Evolutionary conservation across 2,329 filamentous ascomycete species (phyloP), one percentile per base, ranked within the genome.

Genomic region (Fragosphaeria purpurea): DNA sequence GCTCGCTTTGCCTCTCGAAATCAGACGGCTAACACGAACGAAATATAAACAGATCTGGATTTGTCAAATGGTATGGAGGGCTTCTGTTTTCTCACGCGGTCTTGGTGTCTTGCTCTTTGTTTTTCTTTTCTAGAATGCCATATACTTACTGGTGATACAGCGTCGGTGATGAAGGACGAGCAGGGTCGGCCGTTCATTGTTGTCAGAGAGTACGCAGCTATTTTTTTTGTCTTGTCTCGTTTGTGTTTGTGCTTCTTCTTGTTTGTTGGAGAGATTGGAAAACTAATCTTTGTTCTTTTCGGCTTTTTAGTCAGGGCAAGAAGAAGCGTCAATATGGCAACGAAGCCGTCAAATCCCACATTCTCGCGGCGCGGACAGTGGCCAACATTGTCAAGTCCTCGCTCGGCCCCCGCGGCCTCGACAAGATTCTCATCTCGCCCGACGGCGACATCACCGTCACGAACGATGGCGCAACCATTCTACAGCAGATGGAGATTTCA

Each of bases 391-490:
- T 98, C 71, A 96, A 95, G 77, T 93, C 88, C 55, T 98, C 94
- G 58, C 78, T 98, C 61, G 93, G 93, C 47, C 93, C 93, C 50
- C 86, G 93, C 60, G 93, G 93, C 57, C 83, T 98, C 64, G 93
- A 98, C 76, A 98, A 98, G 76, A 98, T 98, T 65, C 80, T 98
- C 61, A 98, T 98, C 62, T 98, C 93, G 47, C 87, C 93, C 55
- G 93, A 98, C 67, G 93, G 93, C 67, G 93, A 98, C 70, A 98
- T 98, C 68, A 98, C 93, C 55, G 89, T 98, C 56, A 98, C 93
- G 60, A 98, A 98, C 74, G 93, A 98, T 72, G 93, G 93, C 63
- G 94, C 94, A 50, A 98, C 93, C 44, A 98, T 98, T 62, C 76
- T 98, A 59, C 85, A 88, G 62, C 89, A 95, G 79, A 98, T 98